Evolutionary conservation across 768 basidiomycete genomes (phyloP).

Genomic region (Lanmaoa rubissima): DNA sequence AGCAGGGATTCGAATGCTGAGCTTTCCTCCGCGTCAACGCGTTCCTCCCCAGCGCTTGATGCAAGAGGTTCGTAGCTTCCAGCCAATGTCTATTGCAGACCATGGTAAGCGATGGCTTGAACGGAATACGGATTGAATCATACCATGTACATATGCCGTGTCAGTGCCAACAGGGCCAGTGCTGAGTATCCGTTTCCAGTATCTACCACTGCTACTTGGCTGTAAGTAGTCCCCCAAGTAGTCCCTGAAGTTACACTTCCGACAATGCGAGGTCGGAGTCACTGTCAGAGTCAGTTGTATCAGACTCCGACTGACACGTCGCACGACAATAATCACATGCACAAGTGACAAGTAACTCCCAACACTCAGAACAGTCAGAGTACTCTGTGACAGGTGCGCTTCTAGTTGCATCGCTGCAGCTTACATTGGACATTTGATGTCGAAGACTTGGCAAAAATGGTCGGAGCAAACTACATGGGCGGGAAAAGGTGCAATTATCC

Average conservation of each 20-base stretch:
- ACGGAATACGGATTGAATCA: background rate
- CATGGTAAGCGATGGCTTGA: background rate
- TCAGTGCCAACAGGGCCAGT: background rate
- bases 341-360: background rate
- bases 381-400: too few species aligned
- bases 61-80: conserved; percentile 17
- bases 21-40: conserved; percentile 8
- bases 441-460: conserved; percentile 37
- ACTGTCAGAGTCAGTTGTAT: too few species aligned
- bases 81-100: conserved; percentile 2
- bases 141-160: conserved; percentile 14
- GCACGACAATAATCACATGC: background rate
- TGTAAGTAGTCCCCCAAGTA: too few species aligned
- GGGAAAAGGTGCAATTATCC: conserved; percentile 52
- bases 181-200: too few species aligned
- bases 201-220: background rate
- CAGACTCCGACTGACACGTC: background rate
- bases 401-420: background rate
- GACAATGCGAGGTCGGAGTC: too few species aligned
- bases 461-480: conserved; percentile 76
- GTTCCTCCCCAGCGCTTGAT: conserved; percentile 12
- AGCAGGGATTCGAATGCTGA: conserved; percentile 19
- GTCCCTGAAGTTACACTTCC: background rate
- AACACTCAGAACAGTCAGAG: too few species aligned
- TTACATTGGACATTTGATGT: background rate